phyloP scores from a whole-genome alignment of 345 rosid genomes.

The Melaleuca quinquenervia region DNA sequence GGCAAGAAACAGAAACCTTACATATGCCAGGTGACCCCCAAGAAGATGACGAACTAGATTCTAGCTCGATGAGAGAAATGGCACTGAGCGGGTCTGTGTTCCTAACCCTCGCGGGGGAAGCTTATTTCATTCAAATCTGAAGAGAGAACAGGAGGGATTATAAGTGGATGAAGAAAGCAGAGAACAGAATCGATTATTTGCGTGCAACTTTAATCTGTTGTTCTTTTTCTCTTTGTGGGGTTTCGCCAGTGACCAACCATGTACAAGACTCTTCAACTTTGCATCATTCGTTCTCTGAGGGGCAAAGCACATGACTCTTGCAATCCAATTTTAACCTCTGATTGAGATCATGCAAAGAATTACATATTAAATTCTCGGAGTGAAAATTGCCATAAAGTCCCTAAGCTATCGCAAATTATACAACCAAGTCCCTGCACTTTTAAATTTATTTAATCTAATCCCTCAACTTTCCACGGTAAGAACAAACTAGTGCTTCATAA shows the following conservation, averaged over 20 bases:
- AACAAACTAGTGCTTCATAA: not conserved
- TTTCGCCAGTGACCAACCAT: not conserved
- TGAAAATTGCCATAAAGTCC: not conserved
- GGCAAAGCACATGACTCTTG: not conserved
- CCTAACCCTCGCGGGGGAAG: not conserved
- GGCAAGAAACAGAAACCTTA: not conserved
- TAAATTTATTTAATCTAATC: not conserved
- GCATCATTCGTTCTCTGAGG: not conserved
- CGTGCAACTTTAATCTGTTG: not conserved
- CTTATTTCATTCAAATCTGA: not conserved
- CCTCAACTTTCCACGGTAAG: not conserved
- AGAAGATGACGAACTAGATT: not conserved
- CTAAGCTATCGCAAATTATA: not conserved
- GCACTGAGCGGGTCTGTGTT: not conserved
- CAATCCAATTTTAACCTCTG: not conserved
- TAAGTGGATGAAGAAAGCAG: not conserved
- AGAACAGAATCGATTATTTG: not conserved
- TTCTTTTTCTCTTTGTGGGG: not conserved
- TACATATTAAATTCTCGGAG: not conserved
- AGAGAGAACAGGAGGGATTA: not conserved
- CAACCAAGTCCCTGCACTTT: not conserved
- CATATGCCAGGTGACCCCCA: not conserved
- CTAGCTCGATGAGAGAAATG: not conserved
- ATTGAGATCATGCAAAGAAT: not conserved
- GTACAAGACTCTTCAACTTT: not conserved